Evolutionary conservation across 371 early-diverging fungal genomes (phyloP), one percentile per base, ranked within the genome.

Genomic region (Chytridium lagenaria): DNA sequence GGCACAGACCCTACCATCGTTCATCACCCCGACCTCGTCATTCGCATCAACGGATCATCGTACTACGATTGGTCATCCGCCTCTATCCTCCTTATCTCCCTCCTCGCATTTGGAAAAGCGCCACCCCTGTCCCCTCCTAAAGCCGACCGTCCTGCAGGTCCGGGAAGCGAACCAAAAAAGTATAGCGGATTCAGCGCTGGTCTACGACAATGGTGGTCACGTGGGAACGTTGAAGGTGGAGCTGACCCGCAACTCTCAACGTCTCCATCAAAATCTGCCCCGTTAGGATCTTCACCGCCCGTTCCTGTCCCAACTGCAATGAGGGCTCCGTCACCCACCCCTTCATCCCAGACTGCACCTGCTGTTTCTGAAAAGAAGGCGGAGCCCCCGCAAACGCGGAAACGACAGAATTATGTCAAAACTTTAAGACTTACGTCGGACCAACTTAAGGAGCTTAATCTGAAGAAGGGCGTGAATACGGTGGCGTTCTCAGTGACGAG

Each of bases 391-490:
- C 33, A 68, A 76, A 40, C 39, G 38, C 5, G 66, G n/a, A 12
- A 30, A 5, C 66, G 44, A 33, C 26, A 10, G 36, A 12, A 12
- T 3, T 97, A 93, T 75, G 93, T 93, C 26, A 98, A 98, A 80
- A 91, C 94, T 0, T 81, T 98, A 39, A 89, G 97, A 15, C 80
- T 98, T 75, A 95, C 95, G 0, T 94, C 95, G 0, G 96, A 94
- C 19, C 97, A 98, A 80, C 81, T 98, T 83, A 89, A 92, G 81
- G 83, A 84, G 26, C 85, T 99, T 26, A 84, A 89, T 50, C 83
- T 99, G 57, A 88, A 92, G 63, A 87, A 89, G 36, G 99, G 99
- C 0, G 85, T 89, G 65, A 99, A 99, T 80, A 90, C 93, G 1
- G 83, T 97, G 36, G 86, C 93, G 10, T 99, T 98, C 79, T 89